Percentiles rank a stretch among this genome's conserved stretches.
These are phyloP conservation scores for Monosporascus sp. DNA, from an alignment of 2,329 filamentous ascomycete genomes.

Conservation along the genomic window DNA sequence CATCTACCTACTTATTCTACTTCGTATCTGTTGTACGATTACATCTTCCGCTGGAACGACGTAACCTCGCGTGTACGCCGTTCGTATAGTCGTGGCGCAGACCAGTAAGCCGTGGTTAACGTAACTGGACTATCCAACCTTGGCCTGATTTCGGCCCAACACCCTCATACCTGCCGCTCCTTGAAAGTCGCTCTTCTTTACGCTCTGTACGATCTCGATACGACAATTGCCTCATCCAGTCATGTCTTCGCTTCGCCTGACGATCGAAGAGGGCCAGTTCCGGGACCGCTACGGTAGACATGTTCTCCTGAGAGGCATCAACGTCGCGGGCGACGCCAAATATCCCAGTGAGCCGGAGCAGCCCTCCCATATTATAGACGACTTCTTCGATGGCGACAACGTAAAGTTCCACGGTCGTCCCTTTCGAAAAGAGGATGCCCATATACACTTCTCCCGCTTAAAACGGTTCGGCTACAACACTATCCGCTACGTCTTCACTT, in stretches of 20 bases:
- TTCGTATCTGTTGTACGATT: not conserved
- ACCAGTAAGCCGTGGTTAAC: not conserved
- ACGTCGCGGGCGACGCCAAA: conserved; percentile 87
- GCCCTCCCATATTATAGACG: conserved; percentile 70
- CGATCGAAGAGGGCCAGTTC: conserved; percentile 81
- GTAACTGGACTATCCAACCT: too few relatives aligned
- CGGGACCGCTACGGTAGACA: conserved; percentile 77
- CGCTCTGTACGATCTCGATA: not conserved
- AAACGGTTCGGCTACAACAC: conserved; percentile 93
- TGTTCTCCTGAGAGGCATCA: conserved; percentile 87
- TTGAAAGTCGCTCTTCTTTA: not conserved
- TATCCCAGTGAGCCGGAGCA: conserved; percentile 75
- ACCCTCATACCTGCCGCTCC: too few relatives aligned
- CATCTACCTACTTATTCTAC: not conserved
- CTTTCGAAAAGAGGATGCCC: conserved; percentile 77
- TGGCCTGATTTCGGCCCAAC: not conserved
- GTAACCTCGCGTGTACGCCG: not conserved
- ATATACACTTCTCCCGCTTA: conserved; percentile 78
- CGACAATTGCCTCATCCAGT: not conserved
- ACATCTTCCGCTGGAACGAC: not conserved
- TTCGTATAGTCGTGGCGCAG: not conserved
- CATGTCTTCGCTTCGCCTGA: conserved; percentile 73
- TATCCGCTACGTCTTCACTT: conserved; percentile 94
- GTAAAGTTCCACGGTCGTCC: conserved; percentile 86
- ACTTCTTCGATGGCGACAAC: conserved; percentile 89